Percentiles rank a stretch among this genome's conserved stretches.
Evolutionary conservation across 2,329 filamentous ascomycete genomes (phyloP).

Genomic region (Penicillium concentricum): DNA sequence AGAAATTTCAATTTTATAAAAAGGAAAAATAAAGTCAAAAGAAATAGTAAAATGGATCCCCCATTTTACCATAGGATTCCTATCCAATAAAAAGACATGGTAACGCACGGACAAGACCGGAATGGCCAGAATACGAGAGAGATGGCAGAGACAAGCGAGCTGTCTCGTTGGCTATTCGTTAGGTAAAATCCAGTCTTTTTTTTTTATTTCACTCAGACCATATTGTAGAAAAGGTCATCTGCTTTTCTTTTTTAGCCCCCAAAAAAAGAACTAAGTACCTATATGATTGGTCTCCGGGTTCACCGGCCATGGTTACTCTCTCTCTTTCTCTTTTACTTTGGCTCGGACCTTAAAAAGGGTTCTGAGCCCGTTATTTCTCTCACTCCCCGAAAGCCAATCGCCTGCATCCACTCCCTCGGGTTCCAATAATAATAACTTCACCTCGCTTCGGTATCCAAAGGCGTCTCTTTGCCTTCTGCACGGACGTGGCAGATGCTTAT

Average conservation of each 20-base stretch:
- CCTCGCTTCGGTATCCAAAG: neutral
- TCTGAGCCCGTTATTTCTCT: neutral
- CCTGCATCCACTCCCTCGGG: conserved; percentile 8
- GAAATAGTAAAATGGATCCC: conserved; percentile 1
- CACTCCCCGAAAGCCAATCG: conserved; percentile 9
- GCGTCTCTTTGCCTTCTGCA: conserved; percentile 1
- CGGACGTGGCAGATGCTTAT: conserved; percentile 14
- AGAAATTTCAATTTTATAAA: neutral
- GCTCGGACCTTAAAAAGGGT: neutral
- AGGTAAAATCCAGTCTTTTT: neutral
- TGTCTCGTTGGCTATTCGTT: conserved; percentile 10
- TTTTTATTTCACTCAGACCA: neutral
- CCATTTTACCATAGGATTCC: too few species aligned
- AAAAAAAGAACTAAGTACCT: neutral
- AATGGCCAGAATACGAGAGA: conserved; percentile 25
- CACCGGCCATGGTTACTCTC: neutral
- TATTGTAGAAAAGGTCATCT: conserved; percentile 6
- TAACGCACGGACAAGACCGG: conserved; percentile 20
- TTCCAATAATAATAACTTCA: too few species aligned
- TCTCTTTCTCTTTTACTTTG: neutral
- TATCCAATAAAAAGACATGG: conserved; percentile 10
- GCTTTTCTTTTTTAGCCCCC: conserved; percentile 1
- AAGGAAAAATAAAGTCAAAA: neutral
- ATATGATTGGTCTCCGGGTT: conserved; percentile 3
- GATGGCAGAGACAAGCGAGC: conserved; percentile 24